Evolutionary conservation across 306 rosid species (phyloP).

Genomic region (Canavalia ensiformis): DNA sequence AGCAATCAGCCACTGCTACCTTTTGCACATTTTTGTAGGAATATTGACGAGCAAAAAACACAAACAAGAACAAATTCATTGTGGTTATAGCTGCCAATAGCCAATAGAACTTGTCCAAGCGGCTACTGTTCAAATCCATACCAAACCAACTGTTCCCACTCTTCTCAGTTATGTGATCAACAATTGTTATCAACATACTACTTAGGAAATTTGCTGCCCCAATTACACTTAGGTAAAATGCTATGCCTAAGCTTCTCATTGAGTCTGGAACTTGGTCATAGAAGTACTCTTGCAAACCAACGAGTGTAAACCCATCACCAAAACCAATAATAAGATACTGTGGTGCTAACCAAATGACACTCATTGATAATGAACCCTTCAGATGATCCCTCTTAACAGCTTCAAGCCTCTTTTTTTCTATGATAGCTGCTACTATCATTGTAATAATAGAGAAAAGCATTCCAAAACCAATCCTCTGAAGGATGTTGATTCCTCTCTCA

Average conservation of each 20-base stretch:
- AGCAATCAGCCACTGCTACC: slow-evolving; percentile 67
- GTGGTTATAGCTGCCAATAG: slow-evolving; percentile 68
- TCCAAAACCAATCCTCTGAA: slow-evolving; percentile 88
- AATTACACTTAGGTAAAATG: slow-evolving; percentile 76
- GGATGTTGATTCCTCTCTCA: slow-evolving; percentile 91
- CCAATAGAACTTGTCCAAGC: slow-evolving; percentile 90
- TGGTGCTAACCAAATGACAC: slow-evolving; percentile 89
- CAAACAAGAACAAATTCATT: slow-evolving; percentile 65
- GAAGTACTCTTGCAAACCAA: slow-evolving; percentile 89
- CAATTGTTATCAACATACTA: slow-evolving; percentile 70
- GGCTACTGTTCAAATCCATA: slow-evolving; percentile 74
- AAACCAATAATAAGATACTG: slow-evolving; percentile 80
- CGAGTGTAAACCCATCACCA: slow-evolving; percentile 89
- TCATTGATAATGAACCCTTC: slow-evolving; percentile 61
- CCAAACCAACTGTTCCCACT: slow-evolving; percentile 85
- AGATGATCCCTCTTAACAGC: slow-evolving; percentile 47
- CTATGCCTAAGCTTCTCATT: slow-evolving; percentile 92
- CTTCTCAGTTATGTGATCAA: slow-evolving; percentile 64
- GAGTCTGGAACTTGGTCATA: slow-evolving; percentile 96
- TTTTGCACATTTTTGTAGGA: slow-evolving; percentile 86
- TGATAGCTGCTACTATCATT: slow-evolving; percentile 74
- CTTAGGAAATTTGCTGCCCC: slow-evolving; percentile 85
- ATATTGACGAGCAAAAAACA: slow-evolving; percentile 78
- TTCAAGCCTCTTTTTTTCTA: slow-evolving; percentile 69
- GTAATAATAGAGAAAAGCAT: slow-evolving; percentile 67